Evolutionary conservation across 768 basidiomycete species (phyloP).

Genomic region (Naganishia antarctica): DNA sequence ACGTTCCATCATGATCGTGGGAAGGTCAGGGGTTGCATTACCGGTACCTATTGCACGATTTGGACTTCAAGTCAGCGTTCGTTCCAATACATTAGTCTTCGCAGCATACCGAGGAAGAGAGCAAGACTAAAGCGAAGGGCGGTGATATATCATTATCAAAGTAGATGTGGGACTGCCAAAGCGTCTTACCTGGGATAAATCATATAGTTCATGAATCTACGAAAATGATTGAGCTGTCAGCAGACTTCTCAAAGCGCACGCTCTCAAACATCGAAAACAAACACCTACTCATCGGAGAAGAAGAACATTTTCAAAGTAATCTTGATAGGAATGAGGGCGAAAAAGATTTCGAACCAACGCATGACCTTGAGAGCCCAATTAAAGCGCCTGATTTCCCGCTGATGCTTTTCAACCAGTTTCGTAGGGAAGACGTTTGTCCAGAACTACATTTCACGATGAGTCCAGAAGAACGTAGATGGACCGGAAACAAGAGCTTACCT

Average conservation of each 20-base stretch:
- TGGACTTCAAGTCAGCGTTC: slow-evolving; percentile 18
- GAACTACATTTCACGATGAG: too few relatives aligned
- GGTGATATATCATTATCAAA: not conserved
- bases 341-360: slow-evolving; percentile 50
- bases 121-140: slow-evolving; percentile 32
- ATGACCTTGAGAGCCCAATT: slow-evolving; percentile 49
- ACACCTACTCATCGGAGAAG: slow-evolving; percentile 49
- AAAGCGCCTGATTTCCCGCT: slow-evolving; percentile 51
- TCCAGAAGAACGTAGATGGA: too few relatives aligned
- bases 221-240: not conserved
- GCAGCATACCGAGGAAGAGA: slow-evolving; percentile 38
- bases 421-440: slow-evolving; percentile 54
- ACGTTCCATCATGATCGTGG: slow-evolving; percentile 52
- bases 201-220: slow-evolving; percentile 49
- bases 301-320: slow-evolving; percentile 51
- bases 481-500: slow-evolving; percentile 35
- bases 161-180: too few relatives aligned
- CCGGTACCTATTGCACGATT: slow-evolving; percentile 45
- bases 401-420: slow-evolving; percentile 49
- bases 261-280: not conserved
- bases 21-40: slow-evolving; percentile 52
- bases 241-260: not conserved
- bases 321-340: slow-evolving; percentile 52
- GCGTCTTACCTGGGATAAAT: slow-evolving; percentile 45
- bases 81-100: not conserved